Evolutionary conservation across 352 stramenopile genomes (phyloP).

Genomic region (Blastocystis hominis): DNA sequence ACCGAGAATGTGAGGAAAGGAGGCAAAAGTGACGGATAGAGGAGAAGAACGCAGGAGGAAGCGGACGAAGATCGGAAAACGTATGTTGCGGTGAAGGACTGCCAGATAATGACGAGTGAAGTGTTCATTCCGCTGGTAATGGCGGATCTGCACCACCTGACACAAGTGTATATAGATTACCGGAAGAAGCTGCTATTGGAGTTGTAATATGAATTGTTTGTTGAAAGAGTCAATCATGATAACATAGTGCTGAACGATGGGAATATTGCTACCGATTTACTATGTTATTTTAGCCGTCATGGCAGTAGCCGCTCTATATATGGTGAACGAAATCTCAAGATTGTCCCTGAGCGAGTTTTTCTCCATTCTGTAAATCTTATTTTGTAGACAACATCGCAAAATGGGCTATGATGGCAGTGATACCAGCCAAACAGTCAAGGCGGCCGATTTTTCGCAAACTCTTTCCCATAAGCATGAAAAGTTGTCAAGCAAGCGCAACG

Average conservation of each 20-base stretch:
- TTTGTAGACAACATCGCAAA: not conserved
- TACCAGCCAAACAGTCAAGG: not conserved
- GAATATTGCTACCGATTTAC: conserved; percentile 9
- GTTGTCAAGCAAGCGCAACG: not conserved
- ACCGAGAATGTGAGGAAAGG: not conserved
- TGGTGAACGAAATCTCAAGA: not conserved
- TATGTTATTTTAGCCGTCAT: conserved; percentile 20
- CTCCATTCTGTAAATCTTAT: not conserved
- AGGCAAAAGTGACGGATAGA: not conserved
- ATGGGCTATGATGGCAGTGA: not conserved
- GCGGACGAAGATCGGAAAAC: not conserved
- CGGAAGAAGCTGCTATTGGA: not conserved
- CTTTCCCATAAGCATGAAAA: not conserved
- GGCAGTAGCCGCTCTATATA: not conserved
- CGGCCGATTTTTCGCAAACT: not conserved
- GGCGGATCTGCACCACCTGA: conserved; percentile 25
- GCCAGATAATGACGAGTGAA: not conserved
- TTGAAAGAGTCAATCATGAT: not conserved
- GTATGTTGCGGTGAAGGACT: not conserved
- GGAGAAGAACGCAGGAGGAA: not conserved
- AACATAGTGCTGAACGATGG: not conserved
- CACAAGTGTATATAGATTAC: conserved; percentile 6
- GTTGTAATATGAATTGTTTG: not conserved
- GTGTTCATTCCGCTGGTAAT: conserved; percentile 13
- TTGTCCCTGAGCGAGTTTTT: not conserved